A percentile compares a stretch with the other conserved stretches of the same genome.
phyloP scores from a whole-genome alignment of 2,329 filamentous ascomycete genomes.

The Dactylellina leptospora region DNA sequence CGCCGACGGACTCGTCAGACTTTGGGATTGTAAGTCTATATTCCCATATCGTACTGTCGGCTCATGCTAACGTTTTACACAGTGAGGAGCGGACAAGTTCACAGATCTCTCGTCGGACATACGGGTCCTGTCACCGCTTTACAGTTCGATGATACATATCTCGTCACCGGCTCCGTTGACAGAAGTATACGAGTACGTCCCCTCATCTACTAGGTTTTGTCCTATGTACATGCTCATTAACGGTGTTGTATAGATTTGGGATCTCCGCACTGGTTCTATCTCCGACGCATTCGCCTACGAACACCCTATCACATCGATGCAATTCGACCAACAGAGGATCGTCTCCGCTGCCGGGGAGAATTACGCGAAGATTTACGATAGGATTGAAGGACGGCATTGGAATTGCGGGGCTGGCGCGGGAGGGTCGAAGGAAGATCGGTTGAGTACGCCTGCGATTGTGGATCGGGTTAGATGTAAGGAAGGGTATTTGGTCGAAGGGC shows the following conservation, averaged over 20 bases:
- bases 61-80: not conserved
- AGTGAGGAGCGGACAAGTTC: constrained; percentile 92
- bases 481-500: constrained; percentile 90
- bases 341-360: constrained; percentile 89
- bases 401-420: constrained; percentile 86
- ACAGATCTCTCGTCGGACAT: constrained; percentile 92
- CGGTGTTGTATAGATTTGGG: constrained; percentile 81
- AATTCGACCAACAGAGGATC: constrained; percentile 91
- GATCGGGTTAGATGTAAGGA: constrained; percentile 91
- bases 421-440: constrained; percentile 68
- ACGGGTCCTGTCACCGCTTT: constrained; percentile 92
- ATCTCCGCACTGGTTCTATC: constrained; percentile 93
- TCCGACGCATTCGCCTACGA: constrained; percentile 97
- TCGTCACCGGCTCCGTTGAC: constrained; percentile 92
- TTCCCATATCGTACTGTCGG: not conserved
- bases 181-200: constrained; percentile 86
- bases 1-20: constrained; percentile 92
- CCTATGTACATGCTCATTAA: no score
- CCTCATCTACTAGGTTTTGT: not conserved
- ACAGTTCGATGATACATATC: constrained; percentile 94
- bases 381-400: constrained; percentile 94
- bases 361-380: constrained; percentile 98
- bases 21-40: constrained; percentile 76
- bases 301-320: constrained; percentile 90
- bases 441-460: constrained; percentile 69